Evolutionary conservation across 768 basidiomycete species (phyloP).

Genomic region (Boletus insuetus): DNA sequence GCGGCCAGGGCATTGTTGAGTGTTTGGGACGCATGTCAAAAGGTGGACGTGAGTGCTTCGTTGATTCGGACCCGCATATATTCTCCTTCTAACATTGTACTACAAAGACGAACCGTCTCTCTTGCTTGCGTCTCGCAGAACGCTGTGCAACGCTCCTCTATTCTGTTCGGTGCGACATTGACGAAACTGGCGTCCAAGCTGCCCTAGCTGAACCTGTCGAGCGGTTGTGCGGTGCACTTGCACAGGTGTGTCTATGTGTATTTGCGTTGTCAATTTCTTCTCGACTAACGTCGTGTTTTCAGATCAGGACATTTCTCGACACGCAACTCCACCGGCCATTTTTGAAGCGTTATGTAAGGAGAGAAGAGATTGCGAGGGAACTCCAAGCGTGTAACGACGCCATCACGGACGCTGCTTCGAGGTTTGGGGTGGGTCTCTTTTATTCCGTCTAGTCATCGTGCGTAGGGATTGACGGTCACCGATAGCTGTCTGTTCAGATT

Average conservation of each 20-base stretch:
- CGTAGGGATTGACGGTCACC: background rate
- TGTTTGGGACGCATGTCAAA: conserved; percentile 65
- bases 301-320: conserved; percentile 53
- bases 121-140: conserved; percentile 68
- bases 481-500: conserved; percentile 47
- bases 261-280: background rate
- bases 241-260: conserved; percentile 38
- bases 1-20: conserved; percentile 50
- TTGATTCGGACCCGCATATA: background rate
- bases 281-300: background rate
- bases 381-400: conserved; percentile 51
- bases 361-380: conserved; percentile 60
- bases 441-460: background rate
- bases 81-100: background rate
- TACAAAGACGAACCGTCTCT: conserved; percentile 60
- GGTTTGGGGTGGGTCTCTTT: conserved; percentile 21
- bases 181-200: conserved; percentile 53
- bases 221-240: conserved; percentile 31
- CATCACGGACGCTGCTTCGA: conserved; percentile 45
- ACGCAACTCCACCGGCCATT: conserved; percentile 69
- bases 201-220: conserved; percentile 47
- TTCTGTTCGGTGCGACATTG: conserved; percentile 60
- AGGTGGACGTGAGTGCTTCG: conserved; percentile 52
- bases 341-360: conserved; percentile 73
- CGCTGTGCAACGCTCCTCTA: conserved; percentile 68